Percentiles rank a stretch among this genome's conserved stretches.
These are phyloP conservation scores for Termitomyces sp. DNA, from an alignment of 768 basidiomycete genomes.

Conservation along the genomic window DNA sequence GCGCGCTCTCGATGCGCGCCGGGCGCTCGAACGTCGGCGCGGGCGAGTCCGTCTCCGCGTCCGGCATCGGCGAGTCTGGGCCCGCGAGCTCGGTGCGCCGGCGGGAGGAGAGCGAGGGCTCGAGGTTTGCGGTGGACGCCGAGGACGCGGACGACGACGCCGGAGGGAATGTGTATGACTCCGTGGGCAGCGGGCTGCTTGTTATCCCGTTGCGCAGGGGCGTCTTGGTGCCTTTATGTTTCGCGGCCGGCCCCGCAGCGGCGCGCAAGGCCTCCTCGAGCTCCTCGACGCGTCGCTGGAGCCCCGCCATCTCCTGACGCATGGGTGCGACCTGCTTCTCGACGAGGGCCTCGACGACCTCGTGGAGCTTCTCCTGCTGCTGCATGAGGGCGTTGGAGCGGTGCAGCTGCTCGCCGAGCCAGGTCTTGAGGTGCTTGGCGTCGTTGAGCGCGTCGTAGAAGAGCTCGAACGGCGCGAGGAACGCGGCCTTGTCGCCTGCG, in stretches of 20 bases:
- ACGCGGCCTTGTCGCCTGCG: constrained; percentile 66
- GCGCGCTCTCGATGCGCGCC: constrained; percentile 25
- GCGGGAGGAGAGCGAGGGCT: constrained; percentile 20
- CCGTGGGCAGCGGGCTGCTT: constrained; percentile 25
- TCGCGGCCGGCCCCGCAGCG: constrained; percentile 18
- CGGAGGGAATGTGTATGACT: constrained; percentile 48
- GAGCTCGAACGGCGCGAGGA: constrained; percentile 76
- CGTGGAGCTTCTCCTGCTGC: constrained; percentile 62
- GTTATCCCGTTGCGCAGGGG: constrained; percentile 36
- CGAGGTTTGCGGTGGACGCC: neutral
- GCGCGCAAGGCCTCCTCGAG: constrained; percentile 50
- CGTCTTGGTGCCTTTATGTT: constrained; percentile 27
- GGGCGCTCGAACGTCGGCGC: constrained; percentile 44
- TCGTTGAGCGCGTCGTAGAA: constrained; percentile 87
- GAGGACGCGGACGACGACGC: constrained; percentile 5
- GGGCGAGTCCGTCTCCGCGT: no score
- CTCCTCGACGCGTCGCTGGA: constrained; percentile 65
- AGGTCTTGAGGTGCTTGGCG: constrained; percentile 71
- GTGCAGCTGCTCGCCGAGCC: constrained; percentile 72
- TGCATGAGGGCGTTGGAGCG: constrained; percentile 54
- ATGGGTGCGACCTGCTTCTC: constrained; percentile 58
- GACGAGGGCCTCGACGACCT: constrained; percentile 55
- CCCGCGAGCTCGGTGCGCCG: constrained; percentile 31
- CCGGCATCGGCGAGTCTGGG: constrained; percentile 21
- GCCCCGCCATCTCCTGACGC: constrained; percentile 55